phyloP scores from a whole-genome alignment of 805 yeast genomes.

The Saturnispora saitoi region DNA sequence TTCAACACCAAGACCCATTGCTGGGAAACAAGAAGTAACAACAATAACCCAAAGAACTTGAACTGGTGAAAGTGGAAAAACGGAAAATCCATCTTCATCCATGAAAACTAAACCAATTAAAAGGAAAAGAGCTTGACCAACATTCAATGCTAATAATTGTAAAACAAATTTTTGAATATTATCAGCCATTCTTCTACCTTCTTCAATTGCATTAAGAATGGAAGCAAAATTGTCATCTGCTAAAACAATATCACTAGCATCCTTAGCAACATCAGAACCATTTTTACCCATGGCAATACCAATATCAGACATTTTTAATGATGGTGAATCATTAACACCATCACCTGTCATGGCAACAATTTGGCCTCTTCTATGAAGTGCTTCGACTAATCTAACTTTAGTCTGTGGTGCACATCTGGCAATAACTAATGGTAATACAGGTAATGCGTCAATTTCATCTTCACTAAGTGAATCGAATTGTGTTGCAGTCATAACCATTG shows the following conservation, averaged over 20 bases:
- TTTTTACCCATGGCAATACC: slow-evolving; percentile 81
- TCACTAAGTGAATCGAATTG: slow-evolving; percentile 60
- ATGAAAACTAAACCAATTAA: slow-evolving; percentile 68
- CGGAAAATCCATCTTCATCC: slow-evolving; percentile 56
- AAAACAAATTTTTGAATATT: slow-evolving; percentile 72
- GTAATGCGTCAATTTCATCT: slow-evolving; percentile 50
- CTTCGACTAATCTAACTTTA: slow-evolving; percentile 74
- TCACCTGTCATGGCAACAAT: slow-evolving; percentile 80
- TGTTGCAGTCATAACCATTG: slow-evolving; percentile 69
- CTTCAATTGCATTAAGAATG: slow-evolving; percentile 68
- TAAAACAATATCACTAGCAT: slow-evolving; percentile 68
- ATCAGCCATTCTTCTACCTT: slow-evolving; percentile 71
- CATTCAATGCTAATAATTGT: slow-evolving; percentile 65
- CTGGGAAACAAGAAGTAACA: slow-evolving; percentile 74
- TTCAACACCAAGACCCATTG: slow-evolving; percentile 73
- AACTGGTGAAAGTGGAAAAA: slow-evolving; percentile 74
- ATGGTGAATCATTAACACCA: slow-evolving; percentile 77
- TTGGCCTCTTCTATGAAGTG: slow-evolving; percentile 52
- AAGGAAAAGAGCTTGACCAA: slow-evolving; percentile 59
- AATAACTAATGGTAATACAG: slow-evolving; percentile 65
- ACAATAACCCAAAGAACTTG: slow-evolving; percentile 76
- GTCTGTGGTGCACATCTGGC: slow-evolving; percentile 82
- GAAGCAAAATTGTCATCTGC: slow-evolving; percentile 72
- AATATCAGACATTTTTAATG: slow-evolving; percentile 67
- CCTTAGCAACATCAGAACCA: slow-evolving; percentile 81